A percentile compares a stretch with the other conserved stretches of the same genome.
phyloP scores from a whole-genome alignment of 164 flowering plant genomes.

The Dillenia suffruticosa region DNA sequence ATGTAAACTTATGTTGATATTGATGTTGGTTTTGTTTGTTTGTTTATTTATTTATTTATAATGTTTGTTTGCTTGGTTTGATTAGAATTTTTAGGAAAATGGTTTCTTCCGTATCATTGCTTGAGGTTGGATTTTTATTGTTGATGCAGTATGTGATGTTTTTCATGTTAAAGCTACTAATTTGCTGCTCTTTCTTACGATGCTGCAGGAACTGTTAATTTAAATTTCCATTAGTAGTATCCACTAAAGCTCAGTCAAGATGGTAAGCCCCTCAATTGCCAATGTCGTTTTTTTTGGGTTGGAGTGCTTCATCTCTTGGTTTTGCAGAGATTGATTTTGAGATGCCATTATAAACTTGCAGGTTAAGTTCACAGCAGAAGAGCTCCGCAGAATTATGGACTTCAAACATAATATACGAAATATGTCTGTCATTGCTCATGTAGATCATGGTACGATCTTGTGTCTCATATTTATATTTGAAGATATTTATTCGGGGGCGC shows the following conservation, averaged over 20 bases:
- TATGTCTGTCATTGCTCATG: constrained; percentile 30
- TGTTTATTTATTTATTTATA: too few relatives aligned
- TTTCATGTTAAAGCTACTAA: not conserved
- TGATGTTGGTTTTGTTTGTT: too few relatives aligned
- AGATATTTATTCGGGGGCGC: too few relatives aligned
- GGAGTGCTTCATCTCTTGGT: not conserved
- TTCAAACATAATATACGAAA: constrained; percentile 25
- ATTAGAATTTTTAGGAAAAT: too few relatives aligned
- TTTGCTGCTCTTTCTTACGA: not conserved
- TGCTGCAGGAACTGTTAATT: constrained; percentile 2
- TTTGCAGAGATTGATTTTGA: not conserved
- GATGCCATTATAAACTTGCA: constrained; percentile 5
- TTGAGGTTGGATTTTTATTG: not conserved
- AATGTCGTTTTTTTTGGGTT: not conserved
- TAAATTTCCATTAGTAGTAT: not conserved
- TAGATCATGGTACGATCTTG: constrained; percentile 17
- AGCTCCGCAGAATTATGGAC: constrained; percentile 32
- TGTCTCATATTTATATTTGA: too few relatives aligned
- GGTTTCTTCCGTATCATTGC: too few relatives aligned
- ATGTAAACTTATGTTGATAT: too few relatives aligned
- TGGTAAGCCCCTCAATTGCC: constrained; percentile 1
- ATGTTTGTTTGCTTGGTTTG: too few relatives aligned
- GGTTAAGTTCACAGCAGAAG: constrained; percentile 34
- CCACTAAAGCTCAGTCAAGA: constrained; percentile 3
- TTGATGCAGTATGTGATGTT: not conserved